Conservation (phyloP, 768 basidiomycete genomes). For the Holtermannia corniformis region DNA sequence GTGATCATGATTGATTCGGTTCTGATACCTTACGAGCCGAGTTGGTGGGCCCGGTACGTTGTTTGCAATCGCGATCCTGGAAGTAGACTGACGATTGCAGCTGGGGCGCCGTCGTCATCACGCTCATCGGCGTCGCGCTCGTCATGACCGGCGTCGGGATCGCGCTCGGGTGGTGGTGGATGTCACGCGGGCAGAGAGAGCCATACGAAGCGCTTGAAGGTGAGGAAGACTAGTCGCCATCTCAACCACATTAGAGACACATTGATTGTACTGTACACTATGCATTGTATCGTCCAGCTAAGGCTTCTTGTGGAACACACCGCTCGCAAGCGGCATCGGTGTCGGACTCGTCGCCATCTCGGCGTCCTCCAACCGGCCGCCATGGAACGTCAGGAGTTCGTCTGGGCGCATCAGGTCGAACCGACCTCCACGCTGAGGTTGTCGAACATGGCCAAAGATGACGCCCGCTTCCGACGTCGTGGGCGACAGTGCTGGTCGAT, state of each 20-base stretch:
- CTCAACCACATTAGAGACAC: no score
- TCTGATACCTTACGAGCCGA: constrained; percentile 72
- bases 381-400: constrained; percentile 38
- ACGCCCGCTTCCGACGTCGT: constrained; percentile 7
- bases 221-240: constrained; percentile 38
- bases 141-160: constrained; percentile 64
- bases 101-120: constrained; percentile 48
- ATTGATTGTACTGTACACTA: neutral
- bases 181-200: constrained; percentile 50
- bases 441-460: constrained; percentile 9
- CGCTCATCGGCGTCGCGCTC: constrained; percentile 54
- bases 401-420: constrained; percentile 33
- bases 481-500: neutral
- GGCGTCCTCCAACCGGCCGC: constrained; percentile 34
- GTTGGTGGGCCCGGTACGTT: constrained; percentile 69
- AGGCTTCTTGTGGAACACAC: neutral
- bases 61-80: neutral
- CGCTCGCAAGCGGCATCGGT: neutral
- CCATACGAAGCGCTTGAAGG: constrained; percentile 86
- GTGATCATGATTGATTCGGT: constrained; percentile 79
- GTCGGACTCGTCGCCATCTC: constrained; percentile 11
- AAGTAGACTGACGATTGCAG: constrained; percentile 8
- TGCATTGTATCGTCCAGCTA: neutral
- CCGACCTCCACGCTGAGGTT: neutral
- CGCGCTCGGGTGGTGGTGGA: constrained; percentile 54